These are phyloP conservation scores for Ganoderma meredithae DNA, from an alignment of 1,284 basidiomycete species.

Conservation along the genomic window DNA sequence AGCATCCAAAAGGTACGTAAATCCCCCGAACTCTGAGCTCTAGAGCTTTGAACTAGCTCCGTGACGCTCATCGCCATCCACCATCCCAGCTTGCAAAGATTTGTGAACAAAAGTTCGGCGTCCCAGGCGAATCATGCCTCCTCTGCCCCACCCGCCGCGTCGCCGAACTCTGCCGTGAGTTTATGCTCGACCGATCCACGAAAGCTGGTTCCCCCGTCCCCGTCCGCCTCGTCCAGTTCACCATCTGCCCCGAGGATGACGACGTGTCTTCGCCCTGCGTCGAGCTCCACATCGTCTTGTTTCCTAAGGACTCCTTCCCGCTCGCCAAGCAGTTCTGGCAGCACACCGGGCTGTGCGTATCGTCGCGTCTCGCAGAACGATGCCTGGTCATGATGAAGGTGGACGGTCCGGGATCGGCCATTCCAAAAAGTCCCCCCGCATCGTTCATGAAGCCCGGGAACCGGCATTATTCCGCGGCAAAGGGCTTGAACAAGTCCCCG, in stretches of 20 bases:
- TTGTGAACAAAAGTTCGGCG: constrained; percentile 82
- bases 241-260: constrained; percentile 69
- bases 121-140: constrained; percentile 75
- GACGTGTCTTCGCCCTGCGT: constrained; percentile 43
- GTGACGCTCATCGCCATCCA: background rate
- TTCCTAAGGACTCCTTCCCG: constrained; percentile 69
- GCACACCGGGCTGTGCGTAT: constrained; percentile 91
- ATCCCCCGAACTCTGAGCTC: background rate
- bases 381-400: constrained; percentile 75
- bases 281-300: constrained; percentile 85
- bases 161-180: constrained; percentile 80
- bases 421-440: constrained; percentile 38
- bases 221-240: constrained; percentile 77
- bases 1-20: constrained; percentile 83
- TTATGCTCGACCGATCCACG: constrained; percentile 66
- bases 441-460: constrained; percentile 55
- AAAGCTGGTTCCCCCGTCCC: constrained; percentile 51
- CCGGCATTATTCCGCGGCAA: constrained; percentile 66
- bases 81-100: constrained; percentile 72
- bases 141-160: constrained; percentile 79
- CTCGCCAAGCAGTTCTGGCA: constrained; percentile 96
- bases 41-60: background rate
- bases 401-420: constrained; percentile 39
- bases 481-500: constrained; percentile 41
- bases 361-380: constrained; percentile 86